Base-by-base conservation (phyloP, 106 monocot genomes). In the Chionographis japonica region DNA sequence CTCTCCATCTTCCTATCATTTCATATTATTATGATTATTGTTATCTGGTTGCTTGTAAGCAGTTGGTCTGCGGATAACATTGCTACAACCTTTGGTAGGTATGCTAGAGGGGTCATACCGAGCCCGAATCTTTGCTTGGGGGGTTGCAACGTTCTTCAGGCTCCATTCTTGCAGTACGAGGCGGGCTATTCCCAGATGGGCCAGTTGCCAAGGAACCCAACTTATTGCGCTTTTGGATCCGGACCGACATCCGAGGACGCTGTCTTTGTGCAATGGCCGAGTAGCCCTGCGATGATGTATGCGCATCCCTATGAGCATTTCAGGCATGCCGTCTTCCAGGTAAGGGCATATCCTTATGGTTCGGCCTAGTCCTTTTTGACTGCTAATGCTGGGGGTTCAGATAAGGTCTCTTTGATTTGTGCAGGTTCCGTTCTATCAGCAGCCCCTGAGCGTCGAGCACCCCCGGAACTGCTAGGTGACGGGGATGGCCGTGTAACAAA, bases 231-330 rank as follows among this genome's bases (percentile, higher is more conserved):
- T 41, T 60, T 76, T 73, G 84, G 84, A 50, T 72, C 76, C 66
- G 68, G 76, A 50, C 87, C 83, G 63, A 70, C 72, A 17, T 66
- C 78, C 12, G 66, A 80, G 56, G 81, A 78, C 78, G 80, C 76
- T 71, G 76, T 86, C 39, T 97, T 92, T 66, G 75, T 84, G 70
- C 86, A 87, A 27, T 98, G 84, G 84, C 92, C 92, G 51, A 81
- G 67, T 12, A 83, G 92, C 40, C 40, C 90, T 16, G 81, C 85
- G 89, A 74, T 90, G 63, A 0, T 6, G 0, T 90, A 90, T 80
- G 77, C 89, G 55, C 77, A 92, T 10, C 85, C 90, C 8, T 98
- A 87, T 81, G 89, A 85, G 15, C 85, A 89, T 72, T 61, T 90
- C 66, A 82, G 85, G 36, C 80, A 79, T 69, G 74, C 78, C 37